Base-by-base conservation (phyloP, 176 grass and related monocot genomes). In the Canna indica region DNA sequence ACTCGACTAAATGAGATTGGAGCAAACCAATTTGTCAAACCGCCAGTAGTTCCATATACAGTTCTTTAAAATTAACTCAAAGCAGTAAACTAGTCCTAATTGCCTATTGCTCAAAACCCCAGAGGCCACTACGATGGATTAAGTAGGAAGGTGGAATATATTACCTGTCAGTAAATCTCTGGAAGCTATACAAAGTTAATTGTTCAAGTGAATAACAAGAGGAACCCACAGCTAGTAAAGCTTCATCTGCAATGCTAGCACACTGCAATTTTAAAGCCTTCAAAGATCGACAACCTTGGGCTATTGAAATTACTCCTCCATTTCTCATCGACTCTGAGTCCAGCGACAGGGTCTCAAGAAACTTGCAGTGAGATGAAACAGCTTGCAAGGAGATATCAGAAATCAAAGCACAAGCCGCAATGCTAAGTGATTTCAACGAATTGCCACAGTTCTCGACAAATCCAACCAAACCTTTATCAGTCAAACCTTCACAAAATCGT, bases 111-210 rank as follows among this genome's bases (percentile, higher is more conserved):
- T 50, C 25, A 10, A 70, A 70, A 5, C 22, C 52, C 7, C 27
- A 70, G 20, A 15, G 26, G 31, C 13, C 5, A 68, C 17, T 22
- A 32, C 16, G 30, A 70, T 29, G 44, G 17, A 48, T 30, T 1
- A 33, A 22, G 47, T 15, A 25, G 56, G 70, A 59, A 53, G 75
- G 76, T 69, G 47, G 25, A 34, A 68, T 15, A 32, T 4, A 39
- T 47, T 90, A 84, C 85, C 85, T 86, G 81, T 96, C 88, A 1
- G 92, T 96, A 81, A 91, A 96, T 48, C 77, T 76, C 78, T 96
- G 85, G 6, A 88, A 96, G 63, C 85, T 91, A 42, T 83, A 82
- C 26, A 96, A 79, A 20, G 85, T 77, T 52, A 96, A 70, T 72
- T 79, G 67, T 65, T 96, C 92, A 73, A 96, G 82, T 35, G 82